Base-by-base conservation (phyloP, 2,329 filamentous ascomycete species). In the Nigrograna mackinnonii region DNA sequence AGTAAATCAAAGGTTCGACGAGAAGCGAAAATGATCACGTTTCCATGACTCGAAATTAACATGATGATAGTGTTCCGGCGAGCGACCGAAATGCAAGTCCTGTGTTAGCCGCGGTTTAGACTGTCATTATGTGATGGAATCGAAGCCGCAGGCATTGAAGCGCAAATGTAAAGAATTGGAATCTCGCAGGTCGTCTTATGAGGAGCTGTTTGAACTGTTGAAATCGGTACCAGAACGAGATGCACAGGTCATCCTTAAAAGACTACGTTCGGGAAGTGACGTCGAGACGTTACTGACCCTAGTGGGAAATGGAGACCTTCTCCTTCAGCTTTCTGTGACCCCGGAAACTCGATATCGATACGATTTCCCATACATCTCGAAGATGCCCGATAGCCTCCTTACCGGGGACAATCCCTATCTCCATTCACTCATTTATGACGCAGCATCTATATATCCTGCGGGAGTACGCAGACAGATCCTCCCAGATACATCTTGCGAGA, bases 321-420 rank as follows among this genome's bases (percentile, higher is more conserved):
- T 55, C 4, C 31, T 53, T 21, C 41, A 54, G 34, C 41, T 52
- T 7, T 40, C 39, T 4, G 9, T 55, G 11, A 33, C 37, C 4
- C 51, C 53, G 4, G 47, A 57, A 28, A 32, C 49, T 13, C 37
- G 40, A 12, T 37, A 37, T 14, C 49, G 46, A 36, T 57, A 51
- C 24, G 43, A 51, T 11, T 47, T 56, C 24, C 54, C 48, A n/a
- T 52, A 36, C 4, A 22, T 36, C 17, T 28, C 37, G 13, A 35
- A 17, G 6, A 46, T 54, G 24, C 46, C 51, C 5, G 11, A 24
- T 20, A 30, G n/a, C 19, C 37, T 50, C 6, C 19, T 26, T 16
- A 37, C 41, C 3, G 11, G 12, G 12, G 43, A 44, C 7, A 50
- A 49, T 21, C 13, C 32, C 19, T 50, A 52, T 26, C 35, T 52